A percentile compares a stretch with the other conserved stretches of the same genome.
Evolutionary conservation across 306 rosid species (phyloP).

Genomic region (Trifolium pratense): DNA sequence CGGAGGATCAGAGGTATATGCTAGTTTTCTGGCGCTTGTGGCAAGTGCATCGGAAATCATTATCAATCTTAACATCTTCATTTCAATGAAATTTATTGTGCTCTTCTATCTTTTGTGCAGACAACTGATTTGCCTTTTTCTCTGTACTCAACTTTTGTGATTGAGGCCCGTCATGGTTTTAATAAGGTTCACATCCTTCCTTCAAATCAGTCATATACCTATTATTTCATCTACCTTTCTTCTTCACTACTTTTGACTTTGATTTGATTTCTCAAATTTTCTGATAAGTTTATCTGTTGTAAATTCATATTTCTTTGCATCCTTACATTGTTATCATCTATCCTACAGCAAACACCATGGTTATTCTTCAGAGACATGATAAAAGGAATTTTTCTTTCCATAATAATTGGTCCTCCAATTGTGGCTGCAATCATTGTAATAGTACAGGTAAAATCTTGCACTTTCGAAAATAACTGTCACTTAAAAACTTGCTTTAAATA

Average conservation of each 20-base stretch:
- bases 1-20: conserved; percentile 13
- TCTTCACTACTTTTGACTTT: conserved; percentile 28
- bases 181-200: conserved; percentile 66
- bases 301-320: conserved; percentile 22
- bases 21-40: conserved; percentile 17
- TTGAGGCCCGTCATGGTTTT: conserved; percentile 94
- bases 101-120: conserved; percentile 62
- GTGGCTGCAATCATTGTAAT: conserved; percentile 88
- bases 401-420: conserved; percentile 85
- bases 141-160: conserved; percentile 95
- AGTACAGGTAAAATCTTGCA: conserved; percentile 67
- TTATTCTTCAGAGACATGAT: conserved; percentile 88
- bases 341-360: conserved; percentile 90
- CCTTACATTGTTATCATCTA: conserved; percentile 42
- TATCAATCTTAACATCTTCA: conserved; percentile 19
- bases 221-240: conserved; percentile 25
- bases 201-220: conserved; percentile 2
- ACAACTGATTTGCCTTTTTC: conserved; percentile 91
- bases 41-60: conserved; percentile 9
- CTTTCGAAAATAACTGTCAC: conserved; percentile 4
- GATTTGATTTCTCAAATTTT: conserved; percentile 35
- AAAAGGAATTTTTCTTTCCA: conserved; percentile 73
- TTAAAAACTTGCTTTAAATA: conserved; percentile 29
- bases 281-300: conserved; percentile 7
- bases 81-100: conserved; percentile 34